Conservation (phyloP, 306 rosid genomes). For the Prunus fruticosa region DNA sequence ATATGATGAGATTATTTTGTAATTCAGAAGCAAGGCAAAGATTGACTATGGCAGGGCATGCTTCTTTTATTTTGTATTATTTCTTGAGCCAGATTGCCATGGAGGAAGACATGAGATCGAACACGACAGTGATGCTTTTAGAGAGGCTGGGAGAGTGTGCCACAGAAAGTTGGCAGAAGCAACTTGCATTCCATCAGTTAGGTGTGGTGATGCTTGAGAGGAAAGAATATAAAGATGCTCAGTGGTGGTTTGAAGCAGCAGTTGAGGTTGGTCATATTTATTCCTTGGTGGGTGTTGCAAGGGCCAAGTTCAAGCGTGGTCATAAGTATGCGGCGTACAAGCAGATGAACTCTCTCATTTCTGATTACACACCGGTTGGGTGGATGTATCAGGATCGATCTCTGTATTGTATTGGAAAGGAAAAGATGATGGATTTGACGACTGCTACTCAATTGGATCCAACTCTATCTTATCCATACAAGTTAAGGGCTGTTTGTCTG, state of each 20-base stretch:
- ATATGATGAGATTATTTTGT: conserved; percentile 55
- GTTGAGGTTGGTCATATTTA: conserved; percentile 70
- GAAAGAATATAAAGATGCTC: conserved; percentile 77
- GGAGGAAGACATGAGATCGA: conserved; percentile 87
- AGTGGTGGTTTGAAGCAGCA: conserved; percentile 64
- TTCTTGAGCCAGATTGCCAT: conserved; percentile 73
- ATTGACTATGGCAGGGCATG: conserved; percentile 53
- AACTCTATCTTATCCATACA: conserved; percentile 75
- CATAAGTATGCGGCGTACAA: conserved; percentile 78
- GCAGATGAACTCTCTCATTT: conserved; percentile 62
- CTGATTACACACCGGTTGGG: conserved; percentile 63
- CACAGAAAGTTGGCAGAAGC: conserved; percentile 66
- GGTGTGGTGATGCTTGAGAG: conserved; percentile 88
- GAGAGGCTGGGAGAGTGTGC: conserved; percentile 84
- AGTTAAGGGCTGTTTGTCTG: conserved; percentile 59
- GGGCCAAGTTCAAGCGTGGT: conserved; percentile 79
- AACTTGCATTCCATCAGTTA: conserved; percentile 68
- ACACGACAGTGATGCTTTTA: conserved; percentile 73
- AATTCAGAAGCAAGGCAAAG: conserved; percentile 69
- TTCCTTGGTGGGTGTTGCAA: conserved; percentile 72
- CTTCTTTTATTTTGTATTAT: conserved; percentile 70
- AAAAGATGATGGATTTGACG: conserved; percentile 67
- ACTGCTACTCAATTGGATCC: conserved; percentile 81
- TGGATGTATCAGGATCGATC: conserved; percentile 96
- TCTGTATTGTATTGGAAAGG: conserved; percentile 72